These are phyloP conservation scores for Geranium rotundifolium DNA, from an alignment of 345 rosid genomes.

Conservation along the genomic window DNA sequence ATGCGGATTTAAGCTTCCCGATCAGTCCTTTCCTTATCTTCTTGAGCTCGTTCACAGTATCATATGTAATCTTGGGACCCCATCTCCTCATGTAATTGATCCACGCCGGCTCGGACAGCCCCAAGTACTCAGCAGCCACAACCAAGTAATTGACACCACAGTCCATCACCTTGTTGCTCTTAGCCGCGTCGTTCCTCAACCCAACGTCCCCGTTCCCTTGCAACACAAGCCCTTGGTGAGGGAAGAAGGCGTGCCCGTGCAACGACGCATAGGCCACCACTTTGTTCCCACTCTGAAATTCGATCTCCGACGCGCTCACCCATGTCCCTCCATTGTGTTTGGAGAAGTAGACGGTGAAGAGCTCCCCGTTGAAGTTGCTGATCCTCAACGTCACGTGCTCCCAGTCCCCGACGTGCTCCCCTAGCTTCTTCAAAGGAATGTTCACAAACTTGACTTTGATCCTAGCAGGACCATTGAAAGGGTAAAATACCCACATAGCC, in stretches of 20 bases:
- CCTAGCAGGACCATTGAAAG: constrained; percentile 69
- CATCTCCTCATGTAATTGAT: constrained; percentile 52
- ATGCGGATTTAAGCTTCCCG: constrained; percentile 8
- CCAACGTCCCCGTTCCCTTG: constrained; percentile 53
- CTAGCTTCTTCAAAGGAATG: constrained; percentile 48
- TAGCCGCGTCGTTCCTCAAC: constrained; percentile 67
- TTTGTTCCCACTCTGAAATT: constrained; percentile 46
- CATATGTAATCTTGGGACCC: constrained; percentile 54
- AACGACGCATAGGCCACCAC: constrained; percentile 52
- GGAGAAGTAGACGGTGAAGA: constrained; percentile 41
- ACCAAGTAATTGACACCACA: constrained; percentile 28
- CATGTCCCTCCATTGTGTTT: constrained; percentile 67
- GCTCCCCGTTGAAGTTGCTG: constrained; percentile 68
- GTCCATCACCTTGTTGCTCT: constrained; percentile 36
- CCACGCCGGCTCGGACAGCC: constrained; percentile 43
- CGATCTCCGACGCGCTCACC: constrained; percentile 54
- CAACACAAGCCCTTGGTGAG: constrained; percentile 65
- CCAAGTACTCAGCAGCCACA: constrained; percentile 49
- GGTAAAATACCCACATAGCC: constrained; percentile 66
- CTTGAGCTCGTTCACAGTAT: constrained; percentile 8
- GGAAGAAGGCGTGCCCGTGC: constrained; percentile 70
- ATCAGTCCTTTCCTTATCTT: constrained; percentile 10
- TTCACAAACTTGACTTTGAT: constrained; percentile 53
- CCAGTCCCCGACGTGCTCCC: constrained; percentile 87
- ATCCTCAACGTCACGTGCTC: constrained; percentile 69